Evolutionary conservation across 1,139 yeast species (phyloP).

Genomic region (Tardiomyces digboiensis): DNA sequence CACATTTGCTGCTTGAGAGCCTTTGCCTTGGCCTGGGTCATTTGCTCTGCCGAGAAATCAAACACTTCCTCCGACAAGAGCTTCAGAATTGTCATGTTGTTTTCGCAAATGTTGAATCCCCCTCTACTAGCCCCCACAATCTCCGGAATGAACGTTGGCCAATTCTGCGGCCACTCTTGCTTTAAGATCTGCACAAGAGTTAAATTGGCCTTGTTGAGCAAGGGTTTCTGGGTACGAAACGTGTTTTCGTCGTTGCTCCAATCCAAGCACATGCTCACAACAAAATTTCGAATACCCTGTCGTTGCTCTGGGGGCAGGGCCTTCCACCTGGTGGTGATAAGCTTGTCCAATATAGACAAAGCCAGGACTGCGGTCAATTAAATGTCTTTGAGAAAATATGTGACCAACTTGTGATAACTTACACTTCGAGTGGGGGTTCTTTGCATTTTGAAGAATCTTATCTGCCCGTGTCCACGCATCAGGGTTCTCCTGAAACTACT

Average conservation of each 20-base stretch:
- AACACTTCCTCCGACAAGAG: conserved; percentile 92
- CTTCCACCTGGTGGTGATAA: conserved; percentile 92
- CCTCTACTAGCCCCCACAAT: conserved; percentile 77
- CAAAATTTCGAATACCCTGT: conserved; percentile 79
- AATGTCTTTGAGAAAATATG: background rate
- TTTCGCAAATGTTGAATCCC: conserved; percentile 90
- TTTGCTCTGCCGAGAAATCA: conserved; percentile 88
- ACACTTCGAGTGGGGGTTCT: conserved; percentile 75
- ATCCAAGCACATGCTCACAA: conserved; percentile 88
- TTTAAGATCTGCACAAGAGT: conserved; percentile 89
- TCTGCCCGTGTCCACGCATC: conserved; percentile 97
- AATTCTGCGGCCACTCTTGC: conserved; percentile 98
- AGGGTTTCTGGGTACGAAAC: conserved; percentile 66
- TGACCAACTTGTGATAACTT: conserved; percentile 16
- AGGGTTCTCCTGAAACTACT: conserved; percentile 76
- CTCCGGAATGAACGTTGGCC: conserved; percentile 98
- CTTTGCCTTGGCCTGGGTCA: conserved; percentile 92
- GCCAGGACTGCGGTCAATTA: conserved; percentile 38
- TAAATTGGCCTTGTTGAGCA: conserved; percentile 87
- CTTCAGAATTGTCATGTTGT: conserved; percentile 88
- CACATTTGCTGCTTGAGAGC: conserved; percentile 76
- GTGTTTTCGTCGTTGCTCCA: conserved; percentile 81
- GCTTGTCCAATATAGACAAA: conserved; percentile 76
- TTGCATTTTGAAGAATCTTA: conserved; percentile 69
- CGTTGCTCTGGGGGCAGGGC: conserved; percentile 76